These are phyloP conservation scores for Oropetium thomaeum DNA, from an alignment of 176 grass and related monocot genomes.

Conservation along the genomic window DNA sequence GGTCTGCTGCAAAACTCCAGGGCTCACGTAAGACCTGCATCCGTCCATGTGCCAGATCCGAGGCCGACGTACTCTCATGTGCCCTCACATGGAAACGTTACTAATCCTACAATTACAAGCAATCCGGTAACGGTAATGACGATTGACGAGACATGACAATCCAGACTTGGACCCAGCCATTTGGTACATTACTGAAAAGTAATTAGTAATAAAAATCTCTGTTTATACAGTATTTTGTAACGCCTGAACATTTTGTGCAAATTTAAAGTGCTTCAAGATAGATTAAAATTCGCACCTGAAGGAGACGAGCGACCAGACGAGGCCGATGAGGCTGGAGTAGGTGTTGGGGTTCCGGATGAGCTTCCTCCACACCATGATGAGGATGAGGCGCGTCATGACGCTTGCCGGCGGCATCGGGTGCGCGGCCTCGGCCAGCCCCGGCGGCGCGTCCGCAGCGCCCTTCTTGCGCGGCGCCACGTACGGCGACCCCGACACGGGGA, in stretches of 20 bases:
- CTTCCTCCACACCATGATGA: conserved; percentile 99
- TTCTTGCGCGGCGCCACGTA: conserved; percentile 75
- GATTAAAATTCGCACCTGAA: conserved; percentile 83
- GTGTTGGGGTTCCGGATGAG: conserved; percentile 99
- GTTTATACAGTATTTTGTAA: no score
- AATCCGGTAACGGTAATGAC: conserved; percentile 43
- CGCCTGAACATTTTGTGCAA: background rate
- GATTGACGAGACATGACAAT: conserved; percentile 20
- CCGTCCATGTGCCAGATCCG: conserved; percentile 40
- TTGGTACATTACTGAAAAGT: background rate
- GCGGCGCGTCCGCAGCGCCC: conserved; percentile 43
- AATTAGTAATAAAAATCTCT: no score
- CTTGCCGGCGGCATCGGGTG: conserved; percentile 96
- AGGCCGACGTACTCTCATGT: conserved; percentile 65
- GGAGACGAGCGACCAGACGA: conserved; percentile 86
- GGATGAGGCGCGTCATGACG: conserved; percentile 96
- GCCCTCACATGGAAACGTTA: conserved; percentile 52
- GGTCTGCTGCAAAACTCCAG: conserved; percentile 45
- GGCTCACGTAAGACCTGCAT: conserved; percentile 25
- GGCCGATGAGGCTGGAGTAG: conserved; percentile 93
- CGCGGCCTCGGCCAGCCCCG: conserved; percentile 65
- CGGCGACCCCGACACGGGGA: conserved; percentile 72
- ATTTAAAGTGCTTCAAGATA: background rate
- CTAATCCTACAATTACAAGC: conserved; percentile 38
- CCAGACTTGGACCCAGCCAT: conserved; percentile 31